Evolutionary conservation across 345 rosid species (phyloP).

Genomic region (Eucalyptus lansdowneana): DNA sequence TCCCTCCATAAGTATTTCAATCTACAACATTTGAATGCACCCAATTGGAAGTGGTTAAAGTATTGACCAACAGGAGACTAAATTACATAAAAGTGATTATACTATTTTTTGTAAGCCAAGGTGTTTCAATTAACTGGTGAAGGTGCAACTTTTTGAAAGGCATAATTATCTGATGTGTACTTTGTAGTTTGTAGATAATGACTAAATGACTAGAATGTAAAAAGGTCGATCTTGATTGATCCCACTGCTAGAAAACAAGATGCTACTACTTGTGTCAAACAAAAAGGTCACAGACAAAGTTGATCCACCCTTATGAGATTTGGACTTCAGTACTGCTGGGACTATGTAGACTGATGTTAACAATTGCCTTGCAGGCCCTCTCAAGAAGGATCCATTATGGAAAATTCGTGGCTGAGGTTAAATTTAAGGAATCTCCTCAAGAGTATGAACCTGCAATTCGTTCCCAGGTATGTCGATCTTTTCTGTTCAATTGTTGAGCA

Average conservation of each 20-base stretch:
- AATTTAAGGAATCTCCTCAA: slow-evolving; percentile 51
- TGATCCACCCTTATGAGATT: not conserved
- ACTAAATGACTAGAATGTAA: not conserved
- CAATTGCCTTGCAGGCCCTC: slow-evolving; percentile 35
- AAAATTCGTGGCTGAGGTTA: slow-evolving; percentile 82
- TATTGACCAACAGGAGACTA: not conserved
- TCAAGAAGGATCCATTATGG: slow-evolving; percentile 90
- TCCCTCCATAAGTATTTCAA: not conserved
- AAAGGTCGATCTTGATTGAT: not conserved
- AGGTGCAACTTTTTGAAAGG: not conserved
- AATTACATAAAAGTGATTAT: not conserved
- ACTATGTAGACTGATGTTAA: not conserved
- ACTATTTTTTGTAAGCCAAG: not conserved
- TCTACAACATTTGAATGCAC: not conserved
- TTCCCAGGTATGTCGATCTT: slow-evolving; percentile 32
- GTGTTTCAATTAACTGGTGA: not conserved
- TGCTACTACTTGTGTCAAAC: not conserved
- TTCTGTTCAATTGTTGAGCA: not conserved
- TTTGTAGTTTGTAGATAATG: not conserved
- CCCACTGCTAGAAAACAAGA: not conserved
- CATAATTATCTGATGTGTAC: not conserved
- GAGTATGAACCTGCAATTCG: slow-evolving; percentile 68
- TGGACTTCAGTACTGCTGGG: not conserved
- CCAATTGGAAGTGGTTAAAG: not conserved
- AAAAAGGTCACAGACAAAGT: not conserved